These are phyloP conservation scores for Chrysoporthe puriensis DNA, from an alignment of 2,329 filamentous ascomycete species.

Conservation along the genomic window DNA sequence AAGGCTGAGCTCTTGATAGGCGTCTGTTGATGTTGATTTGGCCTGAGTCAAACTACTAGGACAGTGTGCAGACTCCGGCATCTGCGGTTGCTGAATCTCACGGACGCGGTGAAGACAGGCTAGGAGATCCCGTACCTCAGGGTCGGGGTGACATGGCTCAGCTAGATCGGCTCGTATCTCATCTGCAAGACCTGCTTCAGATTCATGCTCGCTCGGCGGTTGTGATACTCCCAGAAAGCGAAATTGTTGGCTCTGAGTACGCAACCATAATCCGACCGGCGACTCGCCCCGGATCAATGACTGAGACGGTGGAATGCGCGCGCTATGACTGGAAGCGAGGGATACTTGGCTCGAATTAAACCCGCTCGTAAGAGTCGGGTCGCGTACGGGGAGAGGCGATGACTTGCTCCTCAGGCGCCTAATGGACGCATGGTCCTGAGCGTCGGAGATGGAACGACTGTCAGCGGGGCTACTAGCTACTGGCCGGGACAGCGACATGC, in stretches of 20 bases:
- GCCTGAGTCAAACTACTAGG: not conserved
- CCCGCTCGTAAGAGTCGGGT: not conserved
- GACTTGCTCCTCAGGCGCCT: slow-evolving; percentile 19
- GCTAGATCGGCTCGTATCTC: not conserved
- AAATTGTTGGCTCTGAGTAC: slow-evolving; percentile 23
- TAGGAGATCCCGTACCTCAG: not conserved
- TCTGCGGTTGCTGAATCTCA: not conserved
- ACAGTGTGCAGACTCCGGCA: not conserved
- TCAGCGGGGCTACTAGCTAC: slow-evolving; percentile 14
- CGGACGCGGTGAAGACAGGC: not conserved
- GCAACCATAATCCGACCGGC: slow-evolving; percentile 26
- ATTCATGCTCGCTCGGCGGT: slow-evolving; percentile 12
- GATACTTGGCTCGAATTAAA: slow-evolving; percentile 13
- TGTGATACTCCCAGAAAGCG: slow-evolving; percentile 15
- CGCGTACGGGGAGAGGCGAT: slow-evolving; percentile 2
- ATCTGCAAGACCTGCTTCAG: not conserved
- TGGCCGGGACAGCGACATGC: not conserved
- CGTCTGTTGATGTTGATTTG: not conserved
- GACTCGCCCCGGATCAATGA: slow-evolving; percentile 25
- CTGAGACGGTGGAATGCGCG: slow-evolving; percentile 20
- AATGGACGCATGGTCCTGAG: not conserved
- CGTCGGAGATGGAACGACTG: not conserved
- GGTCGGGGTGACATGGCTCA: not conserved
- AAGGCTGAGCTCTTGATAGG: not conserved
- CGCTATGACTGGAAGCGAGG: slow-evolving; percentile 10